Conservation (phyloP, 202 grass and related monocot species). For the Schoenoplectus triqueter region DNA sequence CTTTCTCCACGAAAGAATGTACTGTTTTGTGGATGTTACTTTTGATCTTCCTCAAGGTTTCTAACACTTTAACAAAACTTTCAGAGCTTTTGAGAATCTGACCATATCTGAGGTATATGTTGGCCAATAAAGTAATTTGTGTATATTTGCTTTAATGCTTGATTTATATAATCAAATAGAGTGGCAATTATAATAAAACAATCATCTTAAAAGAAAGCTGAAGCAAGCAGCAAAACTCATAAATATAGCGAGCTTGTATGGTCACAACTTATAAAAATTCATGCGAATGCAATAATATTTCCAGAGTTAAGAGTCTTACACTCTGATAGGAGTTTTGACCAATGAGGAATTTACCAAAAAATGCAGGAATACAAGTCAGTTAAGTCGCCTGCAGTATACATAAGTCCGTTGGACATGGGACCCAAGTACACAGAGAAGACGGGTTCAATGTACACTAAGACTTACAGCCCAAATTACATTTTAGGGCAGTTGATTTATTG, state of each 20-base stretch:
- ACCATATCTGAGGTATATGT: background rate
- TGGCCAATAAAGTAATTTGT: background rate
- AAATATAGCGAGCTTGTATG: background rate
- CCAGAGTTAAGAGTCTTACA: background rate
- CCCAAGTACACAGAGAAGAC: constrained; percentile 95
- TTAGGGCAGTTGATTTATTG: constrained; percentile 98
- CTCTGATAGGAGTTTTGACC: constrained; percentile 34
- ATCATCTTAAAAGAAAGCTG: constrained; percentile 13
- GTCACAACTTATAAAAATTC: background rate
- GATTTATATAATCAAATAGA: background rate
- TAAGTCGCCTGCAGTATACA: constrained; percentile 82
- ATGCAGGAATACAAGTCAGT: constrained; percentile 88
- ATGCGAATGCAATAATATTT: background rate
- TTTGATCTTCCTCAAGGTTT: background rate
- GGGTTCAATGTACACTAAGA: constrained; percentile 85
- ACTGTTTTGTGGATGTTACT: background rate
- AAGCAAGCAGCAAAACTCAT: background rate
- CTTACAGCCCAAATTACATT: constrained; percentile 84
- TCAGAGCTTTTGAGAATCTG: constrained; percentile 10
- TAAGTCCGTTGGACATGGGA: constrained; percentile 94
- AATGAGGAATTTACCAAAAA: constrained; percentile 28
- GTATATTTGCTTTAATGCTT: constrained; percentile 4
- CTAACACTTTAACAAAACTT: background rate
- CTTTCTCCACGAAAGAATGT: background rate
- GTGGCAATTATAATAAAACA: background rate